Evolutionary conservation across 2,329 filamentous ascomycete genomes (phyloP), one percentile per base, ranked within the genome.

Genomic region (Pseudovirgaria hyperparasitica): DNA sequence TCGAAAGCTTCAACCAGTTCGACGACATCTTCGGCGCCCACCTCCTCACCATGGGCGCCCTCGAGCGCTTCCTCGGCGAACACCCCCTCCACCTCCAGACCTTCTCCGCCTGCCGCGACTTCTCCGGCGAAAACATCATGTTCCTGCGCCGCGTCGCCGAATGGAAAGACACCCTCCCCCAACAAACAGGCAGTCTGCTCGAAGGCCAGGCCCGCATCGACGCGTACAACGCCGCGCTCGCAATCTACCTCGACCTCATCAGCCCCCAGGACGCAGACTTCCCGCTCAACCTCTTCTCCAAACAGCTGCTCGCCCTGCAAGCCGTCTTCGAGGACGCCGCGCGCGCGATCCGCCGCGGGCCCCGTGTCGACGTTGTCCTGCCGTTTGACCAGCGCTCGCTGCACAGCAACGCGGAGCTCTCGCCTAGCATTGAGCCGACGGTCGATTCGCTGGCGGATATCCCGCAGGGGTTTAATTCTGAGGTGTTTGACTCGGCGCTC

Each of bases 261-360:
- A 50, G 52, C 27, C 48, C 49, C 6, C 51, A 48, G 33, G 52
- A 49, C 4, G 50, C 50, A 9, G 49, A 52, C 25, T 41, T 40
- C 4, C 47, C 50, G 2, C 52, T 54, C 41, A 54, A 54, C 29
- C 52, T 54, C 30, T 49, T 52, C 19, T 54, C 52, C 42, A 54
- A 52, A 33, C 40, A 52, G 30, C 52, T 52, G 44, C 51, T 49
- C 19, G 38, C 35, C 6, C 35, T 54, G 6, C 50, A 54, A 22
- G 28, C 28, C 14, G 38, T 38, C 4, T 54, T 54, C 20, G 37
- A 45, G 2, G 33, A 36, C 13, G 43, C 45, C 2, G 39, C 45
- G 2, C 32, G 36, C 10, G 19, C 36, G 2, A 15, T 39, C 3
- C 33, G 30, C 14, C 32, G 37, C 12, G 21, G 28, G 6, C 20